Base-by-base conservation (phyloP, 1,284 basidiomycete genomes). In the Neonothopanus nambi region DNA sequence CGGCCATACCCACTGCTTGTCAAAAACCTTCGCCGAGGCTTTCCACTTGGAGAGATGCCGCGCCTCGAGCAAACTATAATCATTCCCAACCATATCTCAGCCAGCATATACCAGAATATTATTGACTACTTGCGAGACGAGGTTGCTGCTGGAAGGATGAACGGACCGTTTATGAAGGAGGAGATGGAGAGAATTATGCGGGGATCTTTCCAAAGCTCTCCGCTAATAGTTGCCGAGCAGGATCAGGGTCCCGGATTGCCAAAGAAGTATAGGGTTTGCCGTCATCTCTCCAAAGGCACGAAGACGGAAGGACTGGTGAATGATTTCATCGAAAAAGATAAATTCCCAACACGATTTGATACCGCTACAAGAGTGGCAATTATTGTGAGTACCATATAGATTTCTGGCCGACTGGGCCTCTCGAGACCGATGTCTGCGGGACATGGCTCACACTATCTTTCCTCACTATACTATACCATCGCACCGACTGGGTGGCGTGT, bases 21-120 rank as follows among this genome's bases (percentile, higher is more conserved):
- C 3, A 2, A 38, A 8, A 45, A 45, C 12, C 53, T 55, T 17
- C 39, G 47, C 9, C n/a, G 26, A 1, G 52, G 52, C 7, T 76
- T 74, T 48, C 68, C 67, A 1, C 58, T 75, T 5, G 71, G 71
- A 1, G 23, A 61, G 7, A 60, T 70, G 51, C 67, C 68, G 1
- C 1, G 9, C 4, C 57, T 73, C 3, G 4, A 30, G 0, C 1
- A 44, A 3, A 59, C 59, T 0, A 52, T 58, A 20, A 61, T 61
- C 18, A 59, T 59, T 8, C 46, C 48, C 55, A 71, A 72, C 45
- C 64, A 67, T 36, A 43, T 61, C 2, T 64, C 67, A 0, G 48
- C 49, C 28, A n/a, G n/a, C n/a, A n/a, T n/a, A n/a, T n/a, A n/a
- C n/a, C 1, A 7, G 0, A 12, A 53, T 0, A 45, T 65, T 49